Evolutionary conservation across 2,329 filamentous ascomycete genomes (phyloP), one percentile per base, ranked within the genome.

Genomic region (Helotiales sp.): DNA sequence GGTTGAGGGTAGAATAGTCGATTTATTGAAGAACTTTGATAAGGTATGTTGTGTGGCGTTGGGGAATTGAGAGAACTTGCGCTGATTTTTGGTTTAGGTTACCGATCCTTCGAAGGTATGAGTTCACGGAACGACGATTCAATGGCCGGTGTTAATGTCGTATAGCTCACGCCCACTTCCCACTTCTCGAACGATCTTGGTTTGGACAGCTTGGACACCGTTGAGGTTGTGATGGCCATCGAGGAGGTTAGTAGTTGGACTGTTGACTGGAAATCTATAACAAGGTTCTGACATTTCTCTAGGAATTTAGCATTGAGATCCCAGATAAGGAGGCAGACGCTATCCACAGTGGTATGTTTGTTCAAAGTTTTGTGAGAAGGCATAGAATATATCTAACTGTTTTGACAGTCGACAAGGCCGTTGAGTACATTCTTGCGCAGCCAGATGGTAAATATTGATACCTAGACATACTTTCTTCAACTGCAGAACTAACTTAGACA

Each of bases 151-250:
- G 22, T 49, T 61, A 47, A 62, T 55, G n/a, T 11, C 6, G 22
- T 43, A 68, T 76, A 98, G 95, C 93, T 99, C 80, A 93, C 89
- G 77, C 83, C 88, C 71, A 86, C 84, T 63, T 91, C 95, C 67
- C 94, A 98, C 87, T 99, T 99, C 84, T 87, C 93, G 79, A 98
- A 97, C 81, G 95, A 99, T 83, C 91, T 99, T 72, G 96, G 94
- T 73, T 86, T 99, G 77, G 96, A 99, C 85, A 96, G 92, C 83
- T 88, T 99, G 81, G 96, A 99, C 82, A 97, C 96, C 71, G 96
- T 99, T 72, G 96, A 99, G 87, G 96, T 99, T 74, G 96, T 99
- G 77, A 99, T 99, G 96, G 96, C 96, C 74, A 98, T 99, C 83
- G 96, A 99, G 88, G 96, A 99, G 90, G 91, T 93, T 75, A 64